phyloP scores from a whole-genome alignment of 2,329 filamentous ascomycete genomes.

The Aspergillus felis region DNA sequence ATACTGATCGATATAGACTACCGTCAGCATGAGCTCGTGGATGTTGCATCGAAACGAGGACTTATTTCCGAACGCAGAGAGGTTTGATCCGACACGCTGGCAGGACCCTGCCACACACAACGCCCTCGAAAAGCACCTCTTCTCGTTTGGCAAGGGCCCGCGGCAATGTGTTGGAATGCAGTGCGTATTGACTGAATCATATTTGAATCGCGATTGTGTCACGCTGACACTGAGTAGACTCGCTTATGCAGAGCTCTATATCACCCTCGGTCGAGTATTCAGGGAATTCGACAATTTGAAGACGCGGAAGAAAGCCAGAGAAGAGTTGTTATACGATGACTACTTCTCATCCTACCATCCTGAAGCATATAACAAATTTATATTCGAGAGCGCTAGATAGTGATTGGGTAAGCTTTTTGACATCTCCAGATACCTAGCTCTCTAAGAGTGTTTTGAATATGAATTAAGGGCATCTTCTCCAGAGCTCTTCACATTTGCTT shows the following conservation, averaged over 20 bases:
- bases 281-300: slow-evolving; percentile 24
- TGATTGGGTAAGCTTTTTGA: neutral
- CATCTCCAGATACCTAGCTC: too few species aligned
- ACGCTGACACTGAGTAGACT: slow-evolving; percentile 15
- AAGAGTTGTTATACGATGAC: slow-evolving; percentile 28
- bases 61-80: slow-evolving; percentile 30
- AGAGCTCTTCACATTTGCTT: too few species aligned
- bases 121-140: slow-evolving; percentile 28
- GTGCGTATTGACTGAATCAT: slow-evolving; percentile 9
- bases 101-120: slow-evolving; percentile 12
- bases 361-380: slow-evolving; percentile 16
- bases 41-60: slow-evolving; percentile 29
- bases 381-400: slow-evolving; percentile 9
- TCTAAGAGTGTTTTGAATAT: too few species aligned
- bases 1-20: slow-evolving; percentile 10
- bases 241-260: slow-evolving; percentile 34
- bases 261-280: slow-evolving; percentile 29
- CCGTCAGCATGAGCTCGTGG: slow-evolving; percentile 34
- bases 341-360: slow-evolving; percentile 26
- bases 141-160: slow-evolving; percentile 37
- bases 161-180: slow-evolving; percentile 34
- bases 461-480: too few species aligned
- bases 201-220: neutral
- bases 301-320: slow-evolving; percentile 9
- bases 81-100: slow-evolving; percentile 38